Conservation (phyloP, 2,329 filamentous ascomycete species). For the Geosmithia morbida region DNA sequence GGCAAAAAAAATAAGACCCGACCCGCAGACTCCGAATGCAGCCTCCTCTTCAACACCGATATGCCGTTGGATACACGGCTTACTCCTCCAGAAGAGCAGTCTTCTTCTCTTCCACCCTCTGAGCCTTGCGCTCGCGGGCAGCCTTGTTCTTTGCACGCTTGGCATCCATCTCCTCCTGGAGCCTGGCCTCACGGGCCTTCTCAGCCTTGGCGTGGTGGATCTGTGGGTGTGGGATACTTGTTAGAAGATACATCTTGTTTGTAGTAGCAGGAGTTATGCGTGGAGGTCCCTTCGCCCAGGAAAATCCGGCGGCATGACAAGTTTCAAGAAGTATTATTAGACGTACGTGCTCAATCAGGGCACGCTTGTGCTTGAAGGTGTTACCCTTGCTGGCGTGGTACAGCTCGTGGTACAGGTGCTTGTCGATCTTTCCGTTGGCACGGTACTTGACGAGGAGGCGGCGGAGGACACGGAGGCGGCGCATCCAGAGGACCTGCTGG, state of each 20-base stretch:
- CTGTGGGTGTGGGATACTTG: too few relatives aligned
- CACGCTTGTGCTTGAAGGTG: constrained; percentile 99
- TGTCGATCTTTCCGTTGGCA: constrained; percentile 99
- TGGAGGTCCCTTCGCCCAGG: too few relatives aligned
- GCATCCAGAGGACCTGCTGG: constrained; percentile 98
- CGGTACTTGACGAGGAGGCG: constrained; percentile 99
- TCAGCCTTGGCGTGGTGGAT: constrained; percentile 99
- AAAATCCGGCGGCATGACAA: not conserved
- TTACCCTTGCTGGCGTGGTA: constrained; percentile 99
- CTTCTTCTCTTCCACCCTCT: constrained; percentile 85
- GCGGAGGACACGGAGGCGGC: constrained; percentile 96
- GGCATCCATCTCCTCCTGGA: constrained; percentile 99
- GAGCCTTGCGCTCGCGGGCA: constrained; percentile 93
- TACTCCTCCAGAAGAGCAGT: constrained; percentile 63
- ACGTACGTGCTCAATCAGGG: constrained; percentile 99
- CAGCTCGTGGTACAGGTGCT: constrained; percentile 99
- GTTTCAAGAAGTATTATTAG: constrained; percentile 4
- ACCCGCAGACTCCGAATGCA: constrained; percentile 47
- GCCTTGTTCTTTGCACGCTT: constrained; percentile 99
- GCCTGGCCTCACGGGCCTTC: constrained; percentile 86
- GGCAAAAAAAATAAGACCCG: constrained; percentile 32
- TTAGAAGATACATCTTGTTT: too few relatives aligned
- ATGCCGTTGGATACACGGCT: constrained; percentile 29
- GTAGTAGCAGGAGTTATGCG: too few relatives aligned
- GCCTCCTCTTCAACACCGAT: constrained; percentile 35